Evolutionary conservation across 2,329 filamentous ascomycete genomes (phyloP), one percentile per base, ranked within the genome.

Genomic region (Trichoderma simmonsii): DNA sequence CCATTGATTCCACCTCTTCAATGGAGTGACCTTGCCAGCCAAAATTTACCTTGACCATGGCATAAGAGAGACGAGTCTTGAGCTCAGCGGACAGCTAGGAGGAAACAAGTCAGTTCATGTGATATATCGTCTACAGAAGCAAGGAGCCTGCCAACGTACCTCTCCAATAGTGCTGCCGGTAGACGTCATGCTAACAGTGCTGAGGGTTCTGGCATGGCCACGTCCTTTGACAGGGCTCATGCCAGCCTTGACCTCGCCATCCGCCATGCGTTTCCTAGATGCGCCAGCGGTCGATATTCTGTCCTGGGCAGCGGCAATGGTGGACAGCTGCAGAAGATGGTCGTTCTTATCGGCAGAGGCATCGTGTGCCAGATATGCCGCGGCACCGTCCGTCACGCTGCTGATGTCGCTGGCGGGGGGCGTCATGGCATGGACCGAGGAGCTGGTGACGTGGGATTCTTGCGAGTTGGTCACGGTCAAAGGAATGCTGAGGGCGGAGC

Each of bases 1-100:
- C 89, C 54, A 93, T 83, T 61, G 88, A 89, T 81, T 95, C 93
- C 34, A 95, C 88, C 81, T 95, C 92, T 70, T 92, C 90, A 72
- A 96, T 89, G 21, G 90, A 90, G 74, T 92, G 90, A 64, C 91
- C 88, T 81, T 97, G 92, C 92, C 94, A 96, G 72, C 93, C 94
- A 78, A 97, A 91, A 79, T 94, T 93, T 54, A 98, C 92, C 81
- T 97, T 98, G 79, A 97, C 88, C 88, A 97, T 96, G 75, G 95
- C 95, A 81, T 98, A 98, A 7, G 94, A 93, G 32, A 98, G 87
- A 77, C 94, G 92, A 65, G 94, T 91, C 79, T 91, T 92, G 67
- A 98, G 87, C 78, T 95, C 92, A 70, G 91, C 89, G 54, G 93
- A 94, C 69, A 93, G 84, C 92, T 94, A 79, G 7, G 3, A 6